These are phyloP conservation scores for Gossypium stocksii DNA, from an alignment of 345 rosid genomes.

Conservation along the genomic window DNA sequence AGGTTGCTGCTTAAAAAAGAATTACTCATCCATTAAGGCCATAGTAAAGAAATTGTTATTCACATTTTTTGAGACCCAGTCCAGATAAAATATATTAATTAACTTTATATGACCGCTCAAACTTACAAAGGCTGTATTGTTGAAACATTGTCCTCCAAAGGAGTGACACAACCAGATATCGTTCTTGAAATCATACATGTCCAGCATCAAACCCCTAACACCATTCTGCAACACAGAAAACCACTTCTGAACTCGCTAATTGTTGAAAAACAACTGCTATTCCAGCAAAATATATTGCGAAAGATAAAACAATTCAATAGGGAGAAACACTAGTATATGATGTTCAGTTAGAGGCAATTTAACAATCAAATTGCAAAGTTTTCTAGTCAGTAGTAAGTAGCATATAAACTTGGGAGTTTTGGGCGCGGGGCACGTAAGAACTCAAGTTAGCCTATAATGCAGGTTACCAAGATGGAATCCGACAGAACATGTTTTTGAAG, in stretches of 20 bases:
- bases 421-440: too few species aligned
- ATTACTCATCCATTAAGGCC: neutral
- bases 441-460: too few species aligned
- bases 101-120: conserved; percentile 41
- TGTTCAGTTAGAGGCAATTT: neutral
- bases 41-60: neutral
- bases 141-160: conserved; percentile 54
- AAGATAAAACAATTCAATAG: neutral
- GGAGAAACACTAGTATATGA: neutral
- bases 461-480: neutral
- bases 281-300: neutral
- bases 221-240: conserved; percentile 61
- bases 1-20: conserved; percentile 43
- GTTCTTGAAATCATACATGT: conserved; percentile 76
- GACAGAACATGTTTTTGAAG: neutral
- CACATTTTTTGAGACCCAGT: neutral
- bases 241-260: conserved; percentile 3
- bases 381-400: neutral
- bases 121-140: conserved; percentile 80
- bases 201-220: conserved; percentile 87
- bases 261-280: neutral
- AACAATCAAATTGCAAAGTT: neutral
- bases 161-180: conserved; percentile 94
- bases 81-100: conserved; percentile 27
- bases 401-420: too few species aligned